Percentiles rank a stretch among this genome's conserved stretches.
Evolutionary conservation across 2,329 filamentous ascomycete genomes (phyloP).

Genomic region (Leptosphaerulina australis): DNA sequence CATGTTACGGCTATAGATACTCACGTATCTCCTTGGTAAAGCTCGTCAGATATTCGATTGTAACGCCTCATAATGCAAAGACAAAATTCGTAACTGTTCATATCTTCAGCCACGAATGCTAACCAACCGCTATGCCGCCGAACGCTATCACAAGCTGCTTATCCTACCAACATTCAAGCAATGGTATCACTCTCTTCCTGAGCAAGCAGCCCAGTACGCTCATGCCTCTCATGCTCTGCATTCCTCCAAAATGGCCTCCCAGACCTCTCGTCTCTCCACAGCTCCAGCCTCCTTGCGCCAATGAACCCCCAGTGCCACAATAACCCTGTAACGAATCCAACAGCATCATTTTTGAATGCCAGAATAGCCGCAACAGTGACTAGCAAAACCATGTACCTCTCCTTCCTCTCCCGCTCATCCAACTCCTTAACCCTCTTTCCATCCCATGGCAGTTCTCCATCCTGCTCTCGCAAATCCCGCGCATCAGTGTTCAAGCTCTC

Average conservation of each 20-base stretch:
- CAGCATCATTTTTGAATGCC: conserved; percentile 86
- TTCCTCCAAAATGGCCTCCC: conserved; percentile 34
- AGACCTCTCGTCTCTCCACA: conserved; percentile 29
- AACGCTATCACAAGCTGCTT: conserved; percentile 1
- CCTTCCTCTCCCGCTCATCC: conserved; percentile 70
- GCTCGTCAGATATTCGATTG: neutral
- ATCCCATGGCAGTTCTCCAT: conserved; percentile 33
- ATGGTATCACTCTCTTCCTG: conserved; percentile 39
- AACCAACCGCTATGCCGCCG: conserved; percentile 7
- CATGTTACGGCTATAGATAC: neutral
- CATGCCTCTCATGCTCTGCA: conserved; percentile 23
- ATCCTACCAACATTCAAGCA: conserved; percentile 24
- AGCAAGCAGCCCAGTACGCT: conserved; percentile 31
- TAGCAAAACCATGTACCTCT: conserved; percentile 88
- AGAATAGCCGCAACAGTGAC: conserved; percentile 82
- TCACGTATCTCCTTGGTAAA: neutral
- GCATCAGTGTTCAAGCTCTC: conserved; percentile 81
- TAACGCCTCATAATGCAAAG: neutral
- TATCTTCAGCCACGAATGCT: neutral
- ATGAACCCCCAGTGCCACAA: conserved; percentile 74
- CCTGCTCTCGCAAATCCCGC: conserved; percentile 59
- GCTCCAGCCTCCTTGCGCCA: conserved; percentile 30
- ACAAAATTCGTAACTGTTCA: neutral
- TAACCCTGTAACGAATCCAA: conserved; percentile 84
- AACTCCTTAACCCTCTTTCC: conserved; percentile 59